Conservation (phyloP, 148 eudicot species). For the Rhododendron kiyosumense region DNA sequence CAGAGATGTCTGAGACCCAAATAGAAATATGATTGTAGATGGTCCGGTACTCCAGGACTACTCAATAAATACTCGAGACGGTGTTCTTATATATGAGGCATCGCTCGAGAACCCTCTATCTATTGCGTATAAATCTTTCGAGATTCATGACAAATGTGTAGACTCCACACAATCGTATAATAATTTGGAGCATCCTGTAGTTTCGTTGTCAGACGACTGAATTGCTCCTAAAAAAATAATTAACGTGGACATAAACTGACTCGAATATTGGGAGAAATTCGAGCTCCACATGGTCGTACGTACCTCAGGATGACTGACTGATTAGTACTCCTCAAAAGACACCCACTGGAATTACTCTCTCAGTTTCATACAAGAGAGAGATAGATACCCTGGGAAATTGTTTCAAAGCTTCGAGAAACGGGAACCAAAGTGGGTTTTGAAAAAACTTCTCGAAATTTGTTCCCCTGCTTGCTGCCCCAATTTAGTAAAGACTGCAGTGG, state of each 20-base stretch:
- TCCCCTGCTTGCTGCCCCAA: neutral
- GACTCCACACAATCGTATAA: no score
- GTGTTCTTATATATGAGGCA: no score
- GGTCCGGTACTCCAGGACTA: no score
- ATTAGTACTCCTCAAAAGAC: conserved; percentile 1
- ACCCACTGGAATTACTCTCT: neutral
- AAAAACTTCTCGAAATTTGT: neutral
- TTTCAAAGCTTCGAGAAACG: neutral
- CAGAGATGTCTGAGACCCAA: neutral
- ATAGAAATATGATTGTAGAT: no score
- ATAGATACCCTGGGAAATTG: neutral
- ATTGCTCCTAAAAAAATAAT: no score
- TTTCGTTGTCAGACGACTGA: no score
- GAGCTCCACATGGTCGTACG: neutral
- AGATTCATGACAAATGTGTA: no score
- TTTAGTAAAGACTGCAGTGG: neutral
- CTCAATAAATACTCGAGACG: no score
- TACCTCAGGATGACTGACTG: neutral
- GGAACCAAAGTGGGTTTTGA: neutral
- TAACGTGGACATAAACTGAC: no score
- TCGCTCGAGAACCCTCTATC: no score
- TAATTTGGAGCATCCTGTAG: no score
- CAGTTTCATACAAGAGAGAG: neutral
- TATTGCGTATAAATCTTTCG: no score
- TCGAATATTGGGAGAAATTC: neutral